Conservation (phyloP, 139 green algal species). For the Volvox africanus region DNA sequence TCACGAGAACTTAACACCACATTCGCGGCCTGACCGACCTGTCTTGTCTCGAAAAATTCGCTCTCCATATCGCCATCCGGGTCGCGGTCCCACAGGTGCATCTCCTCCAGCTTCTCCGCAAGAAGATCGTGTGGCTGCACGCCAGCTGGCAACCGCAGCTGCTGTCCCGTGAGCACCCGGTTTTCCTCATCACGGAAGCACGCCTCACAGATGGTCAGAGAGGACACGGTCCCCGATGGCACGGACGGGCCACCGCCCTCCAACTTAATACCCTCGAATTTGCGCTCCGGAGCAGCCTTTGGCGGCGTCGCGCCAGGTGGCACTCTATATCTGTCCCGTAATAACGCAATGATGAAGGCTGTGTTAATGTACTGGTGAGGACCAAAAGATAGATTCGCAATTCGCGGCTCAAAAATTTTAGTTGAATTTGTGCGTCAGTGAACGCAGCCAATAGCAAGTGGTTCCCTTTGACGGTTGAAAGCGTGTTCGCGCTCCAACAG, state of each 20-base stretch:
- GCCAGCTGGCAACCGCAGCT: slow-evolving; percentile 58
- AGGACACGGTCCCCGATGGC: slow-evolving; percentile 50
- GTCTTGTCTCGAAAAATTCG: slow-evolving; percentile 97
- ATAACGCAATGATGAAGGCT: background rate
- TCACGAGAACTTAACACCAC: too few relatives aligned
- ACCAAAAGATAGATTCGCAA: background rate
- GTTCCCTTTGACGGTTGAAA: too few relatives aligned
- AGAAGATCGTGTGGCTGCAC: slow-evolving; percentile 52
- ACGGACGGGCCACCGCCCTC: slow-evolving; percentile 66
- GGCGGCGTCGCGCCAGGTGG: slow-evolving; percentile 36
- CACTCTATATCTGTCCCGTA: slow-evolving; percentile 14
- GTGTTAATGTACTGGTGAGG: background rate
- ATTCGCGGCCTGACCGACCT: slow-evolving; percentile 58
- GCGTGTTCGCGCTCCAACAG: too few relatives aligned
- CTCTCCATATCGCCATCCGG: slow-evolving; percentile 79
- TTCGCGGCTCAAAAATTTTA: too few relatives aligned
- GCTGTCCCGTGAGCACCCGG: slow-evolving; percentile 30
- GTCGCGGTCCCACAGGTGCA: slow-evolving; percentile 50
- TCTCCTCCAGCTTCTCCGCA: slow-evolving; percentile 47
- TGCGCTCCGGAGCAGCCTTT: slow-evolving; percentile 67
- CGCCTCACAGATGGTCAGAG: slow-evolving; percentile 61
- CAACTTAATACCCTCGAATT: slow-evolving; percentile 89
- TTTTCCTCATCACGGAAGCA: slow-evolving; percentile 62
- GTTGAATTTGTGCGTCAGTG: too few relatives aligned
- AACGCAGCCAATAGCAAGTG: too few relatives aligned